Evolutionary conservation across 345 rosid species (phyloP), one percentile per base, ranked within the genome.

Genomic region (Eucalyptus sideroxylon): DNA sequence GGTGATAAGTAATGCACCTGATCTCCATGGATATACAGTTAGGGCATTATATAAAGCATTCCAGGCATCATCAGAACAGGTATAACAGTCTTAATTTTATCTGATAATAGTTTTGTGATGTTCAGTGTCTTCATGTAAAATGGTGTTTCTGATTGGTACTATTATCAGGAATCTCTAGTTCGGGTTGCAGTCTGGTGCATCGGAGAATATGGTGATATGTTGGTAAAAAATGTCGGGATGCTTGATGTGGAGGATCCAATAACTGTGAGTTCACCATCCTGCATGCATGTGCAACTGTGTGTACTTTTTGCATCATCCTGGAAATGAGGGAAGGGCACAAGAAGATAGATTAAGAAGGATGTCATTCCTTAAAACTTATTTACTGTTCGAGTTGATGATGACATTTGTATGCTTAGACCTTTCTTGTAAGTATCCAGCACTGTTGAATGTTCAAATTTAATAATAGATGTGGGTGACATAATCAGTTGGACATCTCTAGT

Each of bases 171-270:
- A 95, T 94, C 93, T 90, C 99, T 98, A 92, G 97, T 95, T 92
- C 98, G 97, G 89, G 99, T 96, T 90, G 99, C 99, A 50, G 94
- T 96, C 87, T 98, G 99, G 99, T 98, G 99, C 94, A 93, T 98
- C 86, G 99, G 99, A 90, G 99, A 98, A 93, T 98, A 97, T 90
- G 99, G 99, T 89, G 99, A 98, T 92, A 87, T 98, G 93, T 92
- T 98, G 95, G 96, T 97, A 83, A 96, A 96, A 89, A 97, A 94
- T 94, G 94, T 89, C 44, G 99, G 99, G 90, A 92, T 97, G 96
- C 98, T 98, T 92, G 92, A 94, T 91, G 88, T 93, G 62, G 99
- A 98, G 93, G 98, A 98, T 91, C 97, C 99, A 80, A 87, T 96
- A 91, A 97, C 99, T 65, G 99, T 98, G 91, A 94, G 97, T 91